Evolutionary conservation across 441 rosid species (phyloP), one percentile per base, ranked within the genome.

Genomic region (Hura crepitans): DNA sequence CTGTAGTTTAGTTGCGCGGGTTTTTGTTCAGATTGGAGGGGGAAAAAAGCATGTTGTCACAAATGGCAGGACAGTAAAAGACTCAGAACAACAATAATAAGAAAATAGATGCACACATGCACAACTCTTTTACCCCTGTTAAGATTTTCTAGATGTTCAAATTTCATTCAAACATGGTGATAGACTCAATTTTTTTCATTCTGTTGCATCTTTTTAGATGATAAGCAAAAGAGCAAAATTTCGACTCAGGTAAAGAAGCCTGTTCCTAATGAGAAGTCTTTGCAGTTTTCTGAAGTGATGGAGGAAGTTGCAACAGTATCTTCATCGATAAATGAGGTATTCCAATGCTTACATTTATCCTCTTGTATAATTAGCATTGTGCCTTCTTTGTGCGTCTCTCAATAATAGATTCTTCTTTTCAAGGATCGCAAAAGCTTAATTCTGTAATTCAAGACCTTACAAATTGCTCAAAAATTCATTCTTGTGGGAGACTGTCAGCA

Each of bases 241-340:
- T 46, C 65, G 50, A 75, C 55, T 18, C 75, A 66, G 68, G 78
- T 51, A 33, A 37, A 60, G 62, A 68, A 68, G 54, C 62, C 76
- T 58, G 47, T 46, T 66, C 73, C 79, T 72, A 70, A 80, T 35
- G 78, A 73, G 57, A 71, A 66, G 47, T 62, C 70, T 18, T 55
- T 63, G 2, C 6, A 61, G 62, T 78, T 51, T 73, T 61, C 84
- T 60, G 80, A 66, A 70, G 74, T 33, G 43, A 81, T 62, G 51
- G 81, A 75, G 68, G 75, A 65, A 33, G 54, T 71, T 72, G 77
- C 67, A 54, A 42, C 2, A 42, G 46, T 42, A 42, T 42, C 46
- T 42, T 42, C 14, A 42, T 42, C 46, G 50, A 72, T 62, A 72
- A 81, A 76, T 17, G 81, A 81, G 89, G 92, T 90, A 83, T 23